A percentile compares a stretch with the other conserved stretches of the same genome.
Conservation (phyloP, 768 basidiomycete genomes). For the Clitopilus passeckerianus region DNA sequence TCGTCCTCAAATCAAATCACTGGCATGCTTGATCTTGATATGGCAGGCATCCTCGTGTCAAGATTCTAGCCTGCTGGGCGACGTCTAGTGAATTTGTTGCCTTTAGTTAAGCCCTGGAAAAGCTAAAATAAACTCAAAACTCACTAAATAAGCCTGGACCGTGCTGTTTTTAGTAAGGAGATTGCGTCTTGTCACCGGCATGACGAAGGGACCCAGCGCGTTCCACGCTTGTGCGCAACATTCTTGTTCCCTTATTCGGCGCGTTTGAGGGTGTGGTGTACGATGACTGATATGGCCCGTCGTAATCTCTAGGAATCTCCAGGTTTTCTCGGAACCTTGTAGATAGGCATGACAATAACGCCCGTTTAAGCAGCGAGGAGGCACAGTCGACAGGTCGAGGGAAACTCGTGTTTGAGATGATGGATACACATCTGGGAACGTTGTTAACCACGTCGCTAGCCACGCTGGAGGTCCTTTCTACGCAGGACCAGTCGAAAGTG, state of each 20-base stretch:
- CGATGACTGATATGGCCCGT: neutral
- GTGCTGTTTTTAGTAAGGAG: neutral
- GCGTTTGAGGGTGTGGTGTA: neutral
- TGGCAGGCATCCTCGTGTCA: neutral
- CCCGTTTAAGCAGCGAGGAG: neutral
- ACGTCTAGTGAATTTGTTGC: neutral
- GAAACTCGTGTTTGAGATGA: neutral
- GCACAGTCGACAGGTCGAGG: neutral
- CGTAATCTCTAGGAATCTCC: neutral
- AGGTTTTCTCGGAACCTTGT: neutral
- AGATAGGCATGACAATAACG: neutral
- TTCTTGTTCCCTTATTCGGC: neutral
- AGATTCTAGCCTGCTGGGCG: neutral
- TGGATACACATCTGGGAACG: neutral
- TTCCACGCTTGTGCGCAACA: neutral
- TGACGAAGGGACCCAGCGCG: neutral
- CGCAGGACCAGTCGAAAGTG: neutral
- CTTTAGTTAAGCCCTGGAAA: neutral
- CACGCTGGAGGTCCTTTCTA: neutral
- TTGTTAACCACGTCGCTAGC: neutral
- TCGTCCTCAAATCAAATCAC: neutral
- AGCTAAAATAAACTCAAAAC: neutral
- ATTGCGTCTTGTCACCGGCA: neutral
- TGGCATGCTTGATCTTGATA: neutral
- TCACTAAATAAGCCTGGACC: neutral